Percentiles rank a stretch among this genome's conserved stretches.
Evolutionary conservation across 257 asterid genomes (phyloP).

Genomic region (Nemophila menziesii): DNA sequence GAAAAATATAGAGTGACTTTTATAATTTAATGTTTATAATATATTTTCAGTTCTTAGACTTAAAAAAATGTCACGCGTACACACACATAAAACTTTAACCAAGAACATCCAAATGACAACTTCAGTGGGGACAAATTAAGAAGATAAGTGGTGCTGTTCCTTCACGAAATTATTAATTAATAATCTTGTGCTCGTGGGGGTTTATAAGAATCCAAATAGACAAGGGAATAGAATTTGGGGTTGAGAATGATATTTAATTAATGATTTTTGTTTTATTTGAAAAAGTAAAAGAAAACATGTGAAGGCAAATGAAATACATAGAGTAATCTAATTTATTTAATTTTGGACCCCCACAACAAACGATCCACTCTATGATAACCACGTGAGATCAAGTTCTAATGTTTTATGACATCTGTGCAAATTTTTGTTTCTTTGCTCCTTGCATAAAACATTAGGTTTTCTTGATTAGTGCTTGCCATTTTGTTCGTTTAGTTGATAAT

Average conservation of each 20-base stretch:
- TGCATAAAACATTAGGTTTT: not conserved
- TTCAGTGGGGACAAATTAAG: constrained; percentile 15
- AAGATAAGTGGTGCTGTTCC: constrained; percentile 2
- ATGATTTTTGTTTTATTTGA: constrained; percentile 21
- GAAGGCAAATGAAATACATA: constrained; percentile 14
- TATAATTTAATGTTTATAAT: no score
- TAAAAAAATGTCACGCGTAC: no score
- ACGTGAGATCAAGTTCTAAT: constrained; percentile 11
- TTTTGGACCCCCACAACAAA: constrained; percentile 23
- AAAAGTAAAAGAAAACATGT: constrained; percentile 21
- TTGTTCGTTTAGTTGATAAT: not conserved
- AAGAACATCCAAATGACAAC: constrained; percentile 48
- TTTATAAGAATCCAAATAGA: constrained; percentile 19
- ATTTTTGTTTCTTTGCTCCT: not conserved
- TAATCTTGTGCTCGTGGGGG: constrained; percentile 3
- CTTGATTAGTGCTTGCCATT: not conserved
- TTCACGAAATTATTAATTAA: constrained; percentile 4
- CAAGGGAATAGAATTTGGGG: constrained; percentile 10
- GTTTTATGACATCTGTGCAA: not conserved
- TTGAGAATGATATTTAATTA: constrained; percentile 17
- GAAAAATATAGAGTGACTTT: no score
- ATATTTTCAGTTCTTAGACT: no score
- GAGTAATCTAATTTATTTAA: constrained; percentile 13
- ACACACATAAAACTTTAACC: constrained; percentile 19
- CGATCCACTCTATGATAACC: constrained; percentile 19